Base-by-base conservation (phyloP, 257 asterid species). In the Verbascum thapsus region DNA sequence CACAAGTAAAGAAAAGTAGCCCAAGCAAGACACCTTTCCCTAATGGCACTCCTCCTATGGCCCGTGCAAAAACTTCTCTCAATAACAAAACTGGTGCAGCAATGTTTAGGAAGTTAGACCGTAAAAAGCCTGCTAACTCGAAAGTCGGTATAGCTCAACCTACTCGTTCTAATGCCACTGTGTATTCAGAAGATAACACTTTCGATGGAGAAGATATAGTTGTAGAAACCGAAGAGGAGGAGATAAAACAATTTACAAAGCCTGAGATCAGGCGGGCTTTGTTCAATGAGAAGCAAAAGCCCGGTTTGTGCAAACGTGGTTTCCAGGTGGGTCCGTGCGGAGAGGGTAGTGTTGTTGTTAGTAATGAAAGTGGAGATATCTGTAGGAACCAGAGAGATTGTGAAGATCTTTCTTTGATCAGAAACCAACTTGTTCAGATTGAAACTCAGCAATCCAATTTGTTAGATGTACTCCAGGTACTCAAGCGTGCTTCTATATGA, bases 401-500 rank as follows among this genome's bases (percentile, higher is more conserved):
- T 55, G 90, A 84, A 41, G 96, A 81, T 50, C 83, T 88, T 0
- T 86, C 87, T 37, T 39, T 76, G 41, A 88, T 86, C 66, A 82
- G 80, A 38, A 81, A 84, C 59, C 94, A 89, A 69, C 94, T 89
- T 69, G 79, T 83, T 74, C 95, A 89, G 63, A 89, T 89, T 54
- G 95, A 89, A 67, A 80, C 58, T 51, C 95, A 86, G 79, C 96
- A 89, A 76, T 80, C 95, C 59, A 69, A 81, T 79, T 78, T 89
- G 80, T 53, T 89, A 62, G 87, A 86, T 42, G 59, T 86, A 69
- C 83, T 89, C 69, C 91, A 86, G 96, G 96, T 86, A 78, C 63
- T 58, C 34, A 53, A 42, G 15, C 61, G 51, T 13, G 42, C 38
- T 66, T 55, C 49, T 37, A 3, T 45, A 48, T 20, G 48, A 10